Evolutionary conservation across 495 filamentous ascomycete genomes (phyloP), one percentile per base, ranked within the genome.

Genomic region (Daldinia concentrica): DNA sequence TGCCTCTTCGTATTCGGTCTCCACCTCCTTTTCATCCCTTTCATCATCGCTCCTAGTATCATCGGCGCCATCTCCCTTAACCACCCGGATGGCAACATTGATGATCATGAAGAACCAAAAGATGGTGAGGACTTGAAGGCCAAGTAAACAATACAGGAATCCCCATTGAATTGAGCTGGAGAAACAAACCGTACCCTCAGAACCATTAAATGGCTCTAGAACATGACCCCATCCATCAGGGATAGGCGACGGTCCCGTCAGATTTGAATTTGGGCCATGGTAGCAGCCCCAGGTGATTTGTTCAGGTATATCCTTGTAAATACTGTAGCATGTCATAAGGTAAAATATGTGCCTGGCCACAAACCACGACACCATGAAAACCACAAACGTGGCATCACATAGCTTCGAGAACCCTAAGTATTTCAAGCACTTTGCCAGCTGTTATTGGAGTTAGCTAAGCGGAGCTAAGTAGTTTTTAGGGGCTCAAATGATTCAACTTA

Each of bases 381-480:
- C 72, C 39, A 88, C 96, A 75, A 98, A 99, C 45, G 89, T 87
- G 62, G 88, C 79, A 75, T 98, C 94, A 87, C 94, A 97, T 67
- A 90, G 79, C 11, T 78, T 88, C 57, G 89, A 86, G 80, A 83
- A 92, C 59, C 90, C 88, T 15, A 95, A 78, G 77, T 99, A 99
- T 79, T 96, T 97, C 68, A 98, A 87, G 66, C 95, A 91, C 79
- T 99, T 99, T 50, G 95, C 95, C n/a, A 89, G 77, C 95, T 98
- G 64, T 58, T 26, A 54, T 3, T 29, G 19, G 14, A 69, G n/a
- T 74, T 45, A 65, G 67, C 78, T 24, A 48, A 48, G 24, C 1
- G 3, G 9, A 6, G 17, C 43, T 1, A 22, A 24, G 19, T 24
- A 11, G 22, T 24, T 4, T 22, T 22, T 11, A 48, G 7, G 19